Percentiles rank a stretch among this genome's conserved stretches.
phyloP scores from a whole-genome alignment of 2,329 filamentous ascomycete genomes.

The Pezizomycotina sp. region DNA sequence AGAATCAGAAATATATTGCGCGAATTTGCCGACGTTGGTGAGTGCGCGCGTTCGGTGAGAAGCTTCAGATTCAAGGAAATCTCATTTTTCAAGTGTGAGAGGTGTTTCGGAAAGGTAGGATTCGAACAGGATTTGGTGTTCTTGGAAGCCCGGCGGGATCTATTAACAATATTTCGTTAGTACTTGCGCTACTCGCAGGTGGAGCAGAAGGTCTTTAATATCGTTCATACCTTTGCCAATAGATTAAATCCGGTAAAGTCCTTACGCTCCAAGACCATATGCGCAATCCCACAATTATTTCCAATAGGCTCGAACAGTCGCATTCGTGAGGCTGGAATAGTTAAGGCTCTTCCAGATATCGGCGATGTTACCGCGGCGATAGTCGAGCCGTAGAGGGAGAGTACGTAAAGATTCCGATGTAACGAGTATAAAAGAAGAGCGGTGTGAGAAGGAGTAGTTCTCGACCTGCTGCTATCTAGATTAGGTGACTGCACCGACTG shows the following conservation, averaged over 20 bases:
- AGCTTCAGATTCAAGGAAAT: slow-evolving; percentile 56
- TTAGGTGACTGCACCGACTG: slow-evolving; percentile 18
- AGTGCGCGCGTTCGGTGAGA: slow-evolving; percentile 64
- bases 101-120: slow-evolving; percentile 68
- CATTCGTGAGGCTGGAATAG: slow-evolving; percentile 41
- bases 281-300: slow-evolving; percentile 64
- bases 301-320: slow-evolving; percentile 56
- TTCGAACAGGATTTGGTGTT: slow-evolving; percentile 90
- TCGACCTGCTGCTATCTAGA: slow-evolving; percentile 13
- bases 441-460: slow-evolving; percentile 32
- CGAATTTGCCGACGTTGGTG: slow-evolving; percentile 71
- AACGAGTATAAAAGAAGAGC: slow-evolving; percentile 82
- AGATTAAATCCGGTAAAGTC: slow-evolving; percentile 80
- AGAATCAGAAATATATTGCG: slow-evolving; percentile 66
- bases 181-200: background rate
- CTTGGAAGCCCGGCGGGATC: slow-evolving; percentile 68
- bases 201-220: too few relatives aligned
- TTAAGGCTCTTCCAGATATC: slow-evolving; percentile 30
- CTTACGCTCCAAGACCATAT: slow-evolving; percentile 65
- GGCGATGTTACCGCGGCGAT: too few relatives aligned
- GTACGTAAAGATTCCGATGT: slow-evolving; percentile 48
- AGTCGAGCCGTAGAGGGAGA: slow-evolving; percentile 46
- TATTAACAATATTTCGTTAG: too few relatives aligned
- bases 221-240: slow-evolving; percentile 53
- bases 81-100: slow-evolving; percentile 52